These are phyloP conservation scores for Suhomyces yuchorum DNA, from an alignment of 1,139 yeast genomes.

Conservation along the genomic window DNA sequence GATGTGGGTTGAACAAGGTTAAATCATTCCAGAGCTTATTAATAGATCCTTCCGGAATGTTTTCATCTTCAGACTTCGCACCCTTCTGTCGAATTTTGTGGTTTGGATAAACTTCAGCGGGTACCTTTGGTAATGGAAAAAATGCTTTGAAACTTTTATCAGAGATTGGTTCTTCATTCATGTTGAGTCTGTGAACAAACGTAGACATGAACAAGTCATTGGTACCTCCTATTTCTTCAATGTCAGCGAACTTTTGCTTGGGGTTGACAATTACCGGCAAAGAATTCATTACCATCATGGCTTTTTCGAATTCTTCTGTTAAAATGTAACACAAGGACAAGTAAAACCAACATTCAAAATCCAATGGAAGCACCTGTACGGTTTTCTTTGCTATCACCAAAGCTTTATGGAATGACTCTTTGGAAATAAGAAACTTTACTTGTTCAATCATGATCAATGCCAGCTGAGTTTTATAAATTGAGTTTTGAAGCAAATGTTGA, in stretches of 20 bases:
- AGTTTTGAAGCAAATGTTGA: constrained; percentile 21
- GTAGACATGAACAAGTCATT: constrained; percentile 34
- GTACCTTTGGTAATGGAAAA: constrained; percentile 35
- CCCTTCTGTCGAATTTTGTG: constrained; percentile 2
- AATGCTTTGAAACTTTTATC: constrained; percentile 34
- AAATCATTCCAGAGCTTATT: constrained; percentile 36
- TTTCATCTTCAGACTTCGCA: constrained; percentile 1
- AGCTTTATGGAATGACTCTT: constrained; percentile 30
- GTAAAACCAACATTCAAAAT: constrained; percentile 45
- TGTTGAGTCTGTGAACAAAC: constrained; percentile 27
- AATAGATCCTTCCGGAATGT: constrained; percentile 29
- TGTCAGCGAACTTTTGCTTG: constrained; percentile 18
- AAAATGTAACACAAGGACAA: constrained; percentile 39
- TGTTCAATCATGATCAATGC: constrained; percentile 44
- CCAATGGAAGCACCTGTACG: constrained; percentile 41
- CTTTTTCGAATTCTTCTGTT: constrained; percentile 31
- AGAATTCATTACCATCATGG: constrained; percentile 38
- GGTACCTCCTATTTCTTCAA: constrained; percentile 31
- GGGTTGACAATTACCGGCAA: constrained; percentile 32
- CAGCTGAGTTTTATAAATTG: constrained; percentile 33
- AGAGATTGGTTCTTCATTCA: constrained; percentile 31
- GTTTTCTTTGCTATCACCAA: constrained; percentile 34
- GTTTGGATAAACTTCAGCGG: constrained; percentile 8
- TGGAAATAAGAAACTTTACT: constrained; percentile 39
- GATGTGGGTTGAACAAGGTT: constrained; percentile 32